phyloP scores from a whole-genome alignment of 2,329 filamentous ascomycete species.

The Dactylellina sp. region DNA sequence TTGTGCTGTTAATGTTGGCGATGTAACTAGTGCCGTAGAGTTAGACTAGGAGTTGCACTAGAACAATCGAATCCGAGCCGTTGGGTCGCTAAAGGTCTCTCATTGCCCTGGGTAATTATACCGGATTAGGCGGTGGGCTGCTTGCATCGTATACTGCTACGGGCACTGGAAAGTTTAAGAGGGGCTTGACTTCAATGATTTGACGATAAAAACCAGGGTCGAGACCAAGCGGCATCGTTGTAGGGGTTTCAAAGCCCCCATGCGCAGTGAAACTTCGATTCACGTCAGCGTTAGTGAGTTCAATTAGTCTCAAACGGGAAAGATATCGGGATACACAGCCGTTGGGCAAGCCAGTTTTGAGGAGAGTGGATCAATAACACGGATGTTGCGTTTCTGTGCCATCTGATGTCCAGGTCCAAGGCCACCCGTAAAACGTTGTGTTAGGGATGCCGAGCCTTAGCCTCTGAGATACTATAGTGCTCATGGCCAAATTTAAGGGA shows the following conservation, averaged over 20 bases:
- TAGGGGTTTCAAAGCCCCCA: constrained; percentile 26
- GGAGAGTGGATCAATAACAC: not conserved
- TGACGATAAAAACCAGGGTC: not conserved
- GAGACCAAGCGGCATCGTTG: not conserved
- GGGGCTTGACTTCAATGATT: constrained; percentile 3
- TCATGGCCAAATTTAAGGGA: no score
- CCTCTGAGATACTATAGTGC: no score
- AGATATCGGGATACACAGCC: constrained; percentile 32
- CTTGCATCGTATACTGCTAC: not conserved
- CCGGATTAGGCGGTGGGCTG: constrained; percentile 3
- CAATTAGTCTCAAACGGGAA: not conserved
- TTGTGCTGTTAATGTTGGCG: no score
- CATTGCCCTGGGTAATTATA: not conserved
- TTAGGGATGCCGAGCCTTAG: no score
- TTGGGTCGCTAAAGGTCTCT: constrained; percentile 23
- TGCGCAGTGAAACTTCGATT: constrained; percentile 14
- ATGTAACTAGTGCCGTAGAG: not conserved
- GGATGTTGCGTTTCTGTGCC: constrained; percentile 1
- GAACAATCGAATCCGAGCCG: constrained; percentile 8
- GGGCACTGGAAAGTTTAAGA: constrained; percentile 4
- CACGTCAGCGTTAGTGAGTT: not conserved
- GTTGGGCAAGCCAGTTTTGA: not conserved
- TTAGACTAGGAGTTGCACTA: not conserved
- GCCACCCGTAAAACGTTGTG: no score
- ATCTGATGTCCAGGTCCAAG: not conserved